phyloP scores from a whole-genome alignment of 352 stramenopile species.

The Phytopythium sindhum region DNA sequence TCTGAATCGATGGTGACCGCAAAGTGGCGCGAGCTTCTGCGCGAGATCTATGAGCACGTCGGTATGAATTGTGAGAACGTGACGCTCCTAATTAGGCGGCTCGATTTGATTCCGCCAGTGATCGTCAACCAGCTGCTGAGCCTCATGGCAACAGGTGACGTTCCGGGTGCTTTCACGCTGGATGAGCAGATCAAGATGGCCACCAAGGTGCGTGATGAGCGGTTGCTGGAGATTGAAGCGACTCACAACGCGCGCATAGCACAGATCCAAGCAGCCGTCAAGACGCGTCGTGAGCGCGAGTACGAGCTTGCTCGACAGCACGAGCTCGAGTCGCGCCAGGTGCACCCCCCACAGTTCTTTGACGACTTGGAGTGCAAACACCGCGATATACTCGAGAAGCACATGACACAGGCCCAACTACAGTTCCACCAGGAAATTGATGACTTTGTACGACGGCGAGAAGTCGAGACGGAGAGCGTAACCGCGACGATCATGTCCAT shows the following conservation, averaged over 20 bases:
- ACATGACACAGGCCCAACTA: constrained; percentile 37
- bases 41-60: constrained; percentile 47
- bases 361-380: constrained; percentile 32
- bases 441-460: constrained; percentile 45
- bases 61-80: constrained; percentile 51
- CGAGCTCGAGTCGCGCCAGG: constrained; percentile 28
- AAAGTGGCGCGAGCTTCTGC: constrained; percentile 42
- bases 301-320: constrained; percentile 21
- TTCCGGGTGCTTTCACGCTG: constrained; percentile 48
- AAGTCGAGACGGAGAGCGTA: constrained; percentile 72
- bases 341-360: constrained; percentile 19
- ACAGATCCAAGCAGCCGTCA: constrained; percentile 29
- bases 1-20: background rate
- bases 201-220: constrained; percentile 57
- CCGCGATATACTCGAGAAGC: constrained; percentile 28
- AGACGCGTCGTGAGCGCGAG: constrained; percentile 25
- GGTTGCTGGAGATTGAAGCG: constrained; percentile 46
- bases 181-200: constrained; percentile 69
- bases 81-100: constrained; percentile 52
- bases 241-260: constrained; percentile 24
- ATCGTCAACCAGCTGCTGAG: constrained; percentile 44
- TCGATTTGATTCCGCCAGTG: constrained; percentile 30
- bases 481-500: constrained; percentile 74
- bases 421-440: constrained; percentile 63
- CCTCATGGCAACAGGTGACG: constrained; percentile 56